A percentile compares a stretch with the other conserved stretches of the same genome.
These are phyloP conservation scores for Tetraselmis striata DNA, from an alignment of 139 green algal species.

Conservation along the genomic window DNA sequence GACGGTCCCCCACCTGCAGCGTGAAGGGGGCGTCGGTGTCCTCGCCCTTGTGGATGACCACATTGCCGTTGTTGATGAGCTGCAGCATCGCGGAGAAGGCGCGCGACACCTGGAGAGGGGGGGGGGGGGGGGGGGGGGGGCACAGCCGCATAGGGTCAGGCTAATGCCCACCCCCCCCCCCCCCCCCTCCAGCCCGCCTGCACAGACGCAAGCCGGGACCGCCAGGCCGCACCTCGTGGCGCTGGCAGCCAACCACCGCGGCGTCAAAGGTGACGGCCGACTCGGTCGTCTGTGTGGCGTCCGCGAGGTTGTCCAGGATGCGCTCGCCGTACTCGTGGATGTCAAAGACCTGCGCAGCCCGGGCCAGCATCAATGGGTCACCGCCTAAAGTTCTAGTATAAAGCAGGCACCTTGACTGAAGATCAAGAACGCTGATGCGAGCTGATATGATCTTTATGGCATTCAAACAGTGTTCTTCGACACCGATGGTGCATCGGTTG, in stretches of 20 bases:
- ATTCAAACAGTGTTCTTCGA: no score
- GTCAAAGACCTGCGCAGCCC: conserved; percentile 37
- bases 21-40: not conserved
- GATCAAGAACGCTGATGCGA: no score
- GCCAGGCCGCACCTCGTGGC: conserved; percentile 22
- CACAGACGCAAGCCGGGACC: no score
- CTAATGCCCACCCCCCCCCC: no score
- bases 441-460: no score
- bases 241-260: conserved; percentile 9
- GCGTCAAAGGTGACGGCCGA: conserved; percentile 12
- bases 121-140: no score
- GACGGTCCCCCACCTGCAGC: not conserved
- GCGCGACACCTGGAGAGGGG: conserved; percentile 31
- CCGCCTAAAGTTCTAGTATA: no score
- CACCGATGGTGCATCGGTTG: not conserved
- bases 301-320: conserved; percentile 27
- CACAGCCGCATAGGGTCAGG: no score
- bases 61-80: conserved; percentile 56
- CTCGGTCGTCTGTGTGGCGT: not conserved
- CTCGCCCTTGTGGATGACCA: conserved; percentile 12
- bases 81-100: conserved; percentile 56
- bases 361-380: no score
- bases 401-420: no score
- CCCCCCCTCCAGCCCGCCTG: no score
- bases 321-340: conserved; percentile 50